A percentile compares a stretch with the other conserved stretches of the same genome.
Conservation (phyloP, 73 alveolate species). For the Strombidium stylifer region DNA sequence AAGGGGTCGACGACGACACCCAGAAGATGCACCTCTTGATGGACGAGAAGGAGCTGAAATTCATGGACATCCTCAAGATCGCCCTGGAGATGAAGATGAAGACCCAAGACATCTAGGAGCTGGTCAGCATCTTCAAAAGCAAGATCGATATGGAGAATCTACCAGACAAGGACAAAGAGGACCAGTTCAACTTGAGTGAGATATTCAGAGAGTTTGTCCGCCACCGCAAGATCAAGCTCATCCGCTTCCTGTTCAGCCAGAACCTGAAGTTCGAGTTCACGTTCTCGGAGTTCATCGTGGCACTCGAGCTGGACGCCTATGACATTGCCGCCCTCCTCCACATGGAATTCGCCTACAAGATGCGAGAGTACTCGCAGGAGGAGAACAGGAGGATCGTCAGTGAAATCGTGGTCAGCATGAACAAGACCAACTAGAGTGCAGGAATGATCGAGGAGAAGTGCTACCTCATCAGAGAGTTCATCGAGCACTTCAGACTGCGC, state of each 20-base stretch:
- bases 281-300: slow-evolving; percentile 35
- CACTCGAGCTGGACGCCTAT: slow-evolving; percentile 51
- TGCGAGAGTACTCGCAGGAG: slow-evolving; percentile 13
- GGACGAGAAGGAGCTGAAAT: slow-evolving; percentile 32
- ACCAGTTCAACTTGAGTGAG: slow-evolving; percentile 38
- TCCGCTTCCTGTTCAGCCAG: slow-evolving; percentile 39
- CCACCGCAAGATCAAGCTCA: slow-evolving; percentile 45
- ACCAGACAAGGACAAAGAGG: slow-evolving; percentile 7
- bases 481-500: slow-evolving; percentile 25
- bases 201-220: slow-evolving; percentile 46
- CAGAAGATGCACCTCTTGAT: no score
- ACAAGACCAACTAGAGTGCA: slow-evolving; percentile 39
- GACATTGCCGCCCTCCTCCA: slow-evolving; percentile 56
- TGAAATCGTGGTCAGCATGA: slow-evolving; percentile 27
- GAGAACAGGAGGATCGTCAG: slow-evolving; percentile 36
- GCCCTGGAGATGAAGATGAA: slow-evolving; percentile 13
- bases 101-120: slow-evolving; percentile 12
- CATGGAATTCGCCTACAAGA: slow-evolving; percentile 45
- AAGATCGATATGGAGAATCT: slow-evolving; percentile 6
- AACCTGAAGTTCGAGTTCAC: slow-evolving; percentile 41
- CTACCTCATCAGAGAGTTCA: slow-evolving; percentile 38
- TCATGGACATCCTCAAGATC: slow-evolving; percentile 15
- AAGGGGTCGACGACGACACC: no score
- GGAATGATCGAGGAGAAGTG: slow-evolving; percentile 52
- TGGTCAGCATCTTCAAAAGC: slow-evolving; percentile 19